Evolutionary conservation across 768 basidiomycete genomes (phyloP).

Genomic region (Tricholoma hemisulphureum): DNA sequence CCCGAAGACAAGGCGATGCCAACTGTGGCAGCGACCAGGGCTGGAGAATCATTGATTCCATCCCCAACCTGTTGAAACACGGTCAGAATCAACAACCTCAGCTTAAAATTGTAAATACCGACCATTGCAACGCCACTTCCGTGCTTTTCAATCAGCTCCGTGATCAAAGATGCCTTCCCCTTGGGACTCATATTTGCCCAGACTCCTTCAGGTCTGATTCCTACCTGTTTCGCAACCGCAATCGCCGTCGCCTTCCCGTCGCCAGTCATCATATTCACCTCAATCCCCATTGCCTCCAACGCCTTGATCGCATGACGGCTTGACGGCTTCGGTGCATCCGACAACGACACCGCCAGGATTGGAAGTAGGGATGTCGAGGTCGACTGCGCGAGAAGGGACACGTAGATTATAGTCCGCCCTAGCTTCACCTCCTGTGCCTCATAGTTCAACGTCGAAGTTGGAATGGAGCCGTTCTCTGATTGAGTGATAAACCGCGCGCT

Average conservation of each 20-base stretch:
- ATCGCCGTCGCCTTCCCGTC: constrained; percentile 83
- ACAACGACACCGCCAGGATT: constrained; percentile 77
- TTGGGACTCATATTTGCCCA: constrained; percentile 94
- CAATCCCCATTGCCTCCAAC: constrained; percentile 85
- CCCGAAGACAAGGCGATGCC: constrained; percentile 96
- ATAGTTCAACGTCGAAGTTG: constrained; percentile 60
- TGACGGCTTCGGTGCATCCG: constrained; percentile 85
- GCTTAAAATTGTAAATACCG: constrained; percentile 22
- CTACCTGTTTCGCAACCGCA: constrained; percentile 88
- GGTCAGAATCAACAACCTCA: neutral
- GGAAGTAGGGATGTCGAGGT: constrained; percentile 51
- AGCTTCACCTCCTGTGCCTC: constrained; percentile 65
- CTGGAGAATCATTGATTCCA: constrained; percentile 98
- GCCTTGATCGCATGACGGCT: constrained; percentile 81
- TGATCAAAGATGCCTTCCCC: constrained; percentile 86
- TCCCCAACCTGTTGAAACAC: constrained; percentile 75
- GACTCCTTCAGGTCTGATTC: constrained; percentile 78
- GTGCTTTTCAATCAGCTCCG: constrained; percentile 73
- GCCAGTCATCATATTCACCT: constrained; percentile 92
- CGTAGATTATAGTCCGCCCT: constrained; percentile 86
- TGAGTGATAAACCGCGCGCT: constrained; percentile 69
- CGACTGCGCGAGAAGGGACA: constrained; percentile 53
- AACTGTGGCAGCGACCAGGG: constrained; percentile 92
- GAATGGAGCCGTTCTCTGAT: constrained; percentile 51
- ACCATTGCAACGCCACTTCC: constrained; percentile 89